Base-by-base conservation (phyloP, 352 stramenopile species). In the Pseudoperonospora humuli region DNA sequence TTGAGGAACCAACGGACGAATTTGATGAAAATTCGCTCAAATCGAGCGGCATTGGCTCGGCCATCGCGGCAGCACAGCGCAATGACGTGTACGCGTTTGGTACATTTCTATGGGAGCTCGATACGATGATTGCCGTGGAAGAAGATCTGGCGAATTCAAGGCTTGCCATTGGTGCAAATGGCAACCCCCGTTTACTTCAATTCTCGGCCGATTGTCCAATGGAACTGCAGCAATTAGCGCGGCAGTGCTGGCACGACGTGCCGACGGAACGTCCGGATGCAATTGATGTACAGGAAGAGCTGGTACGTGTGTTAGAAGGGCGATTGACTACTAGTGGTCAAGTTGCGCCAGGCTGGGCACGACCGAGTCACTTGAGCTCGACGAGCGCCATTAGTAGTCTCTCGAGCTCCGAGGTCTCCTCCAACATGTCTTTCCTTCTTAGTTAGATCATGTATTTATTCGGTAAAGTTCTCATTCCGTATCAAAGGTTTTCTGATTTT, bases 211-310 rank as follows among this genome's bases (percentile, higher is more conserved):
- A 87, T 8, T 87, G 75, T 41, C 75, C 72, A 7, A 21, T 41
- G 21, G 72, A 85, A 43, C 59, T 86, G 32, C 59, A 77, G 50
- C 46, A 65, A 13, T 24, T 84, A 27, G 72, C 69, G 13, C 64
- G 67, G 0, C 67, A 72, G 17, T 87, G 75, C 57, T 87, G 75
- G 75, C 64, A 68, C n/a, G 60, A 72, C 2, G 53, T 79, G 10
- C 43, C 64, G 21, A 52, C 46, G 10, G 24, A 67, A 15, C 75
- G 75, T 1, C 65, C 73, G 9, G 66, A 76, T n/a, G 68, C 73
- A 7, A 60, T 87, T n/a, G 72, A 87, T 20, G 55, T 87, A 7
- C 75, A 87, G 48, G 75, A 87, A 34, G 75, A 87, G 53, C 60
- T 87, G 15, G 70, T 84, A 46, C 72, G 68, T 18, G 57, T 81